A percentile compares a stretch with the other conserved stretches of the same genome.
Evolutionary conservation across 108 stramenopile genomes (phyloP).

Genomic region (Halocafeteria seosinensis): DNA sequence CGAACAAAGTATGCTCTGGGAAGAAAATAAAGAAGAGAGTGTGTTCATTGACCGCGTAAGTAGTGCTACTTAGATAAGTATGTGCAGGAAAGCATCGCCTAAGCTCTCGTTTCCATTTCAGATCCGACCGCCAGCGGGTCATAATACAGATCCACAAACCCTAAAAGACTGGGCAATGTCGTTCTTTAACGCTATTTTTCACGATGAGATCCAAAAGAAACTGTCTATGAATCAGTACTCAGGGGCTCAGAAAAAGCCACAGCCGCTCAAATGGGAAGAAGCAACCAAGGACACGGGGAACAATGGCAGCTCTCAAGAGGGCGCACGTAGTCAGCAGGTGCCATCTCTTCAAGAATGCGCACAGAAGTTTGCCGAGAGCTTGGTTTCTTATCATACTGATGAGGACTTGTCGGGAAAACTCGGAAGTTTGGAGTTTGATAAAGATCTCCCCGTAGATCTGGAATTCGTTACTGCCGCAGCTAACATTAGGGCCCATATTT

Average conservation of each 20-base stretch:
- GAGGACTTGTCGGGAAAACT: neutral
- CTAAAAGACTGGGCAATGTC: neutral
- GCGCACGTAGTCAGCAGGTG: constrained; percentile 3
- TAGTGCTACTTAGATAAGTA: neutral
- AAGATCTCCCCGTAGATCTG: constrained; percentile 81
- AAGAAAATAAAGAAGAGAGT: constrained; percentile 31
- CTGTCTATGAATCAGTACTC: constrained; percentile 32
- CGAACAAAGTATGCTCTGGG: constrained; percentile 69
- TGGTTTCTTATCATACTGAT: neutral
- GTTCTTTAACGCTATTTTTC: constrained; percentile 12
- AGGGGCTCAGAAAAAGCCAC: constrained; percentile 55
- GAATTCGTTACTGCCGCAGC: constrained; percentile 76
- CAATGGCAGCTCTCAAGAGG: neutral
- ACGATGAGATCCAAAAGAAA: constrained; percentile 11
- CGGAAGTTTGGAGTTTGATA: constrained; percentile 48
- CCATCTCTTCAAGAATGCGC: constrained; percentile 3
- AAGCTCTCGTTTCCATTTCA: constrained; percentile 34
- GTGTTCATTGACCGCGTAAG: constrained; percentile 50
- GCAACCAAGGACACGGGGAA: neutral
- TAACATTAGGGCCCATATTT: constrained; percentile 66
- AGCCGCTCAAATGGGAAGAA: constrained; percentile 15
- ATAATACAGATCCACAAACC: neutral
- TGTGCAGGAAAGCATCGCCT: neutral
- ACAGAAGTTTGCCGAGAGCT: neutral
- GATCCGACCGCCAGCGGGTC: constrained; percentile 36